These are phyloP conservation scores for Madurella fahalii DNA, from an alignment of 2,329 filamentous ascomycete genomes.

Conservation along the genomic window DNA sequence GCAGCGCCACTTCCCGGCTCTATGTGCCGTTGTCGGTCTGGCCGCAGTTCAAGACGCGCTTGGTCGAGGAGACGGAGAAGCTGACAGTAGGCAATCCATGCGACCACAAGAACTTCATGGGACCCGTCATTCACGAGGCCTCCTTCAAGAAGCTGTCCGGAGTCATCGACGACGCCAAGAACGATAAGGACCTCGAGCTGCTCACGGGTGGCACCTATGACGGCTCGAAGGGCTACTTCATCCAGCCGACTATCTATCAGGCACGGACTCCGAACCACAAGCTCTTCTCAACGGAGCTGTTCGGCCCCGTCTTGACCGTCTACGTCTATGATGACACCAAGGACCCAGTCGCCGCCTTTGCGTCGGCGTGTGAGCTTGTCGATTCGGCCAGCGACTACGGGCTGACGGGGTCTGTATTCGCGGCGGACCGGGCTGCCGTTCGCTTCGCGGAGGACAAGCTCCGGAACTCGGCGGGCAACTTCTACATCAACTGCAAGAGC, in stretches of 20 bases:
- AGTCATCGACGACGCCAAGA: slow-evolving; percentile 43
- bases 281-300: slow-evolving; percentile 45
- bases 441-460: slow-evolving; percentile 48
- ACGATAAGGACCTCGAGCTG: slow-evolving; percentile 40
- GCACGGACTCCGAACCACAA: slow-evolving; percentile 39
- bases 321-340: slow-evolving; percentile 47
- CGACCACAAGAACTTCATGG: slow-evolving; percentile 39
- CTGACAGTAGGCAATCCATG: slow-evolving; percentile 31
- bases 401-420: slow-evolving; percentile 49
- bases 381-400: slow-evolving; percentile 69
- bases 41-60: slow-evolving; percentile 37
- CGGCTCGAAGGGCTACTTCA: slow-evolving; percentile 39
- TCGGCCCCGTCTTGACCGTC: slow-evolving; percentile 43
- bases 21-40: slow-evolving; percentile 50
- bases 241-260: slow-evolving; percentile 45
- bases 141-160: slow-evolving; percentile 44
- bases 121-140: slow-evolving; percentile 46
- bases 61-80: slow-evolving; percentile 35
- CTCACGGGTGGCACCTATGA: slow-evolving; percentile 44
- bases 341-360: slow-evolving; percentile 39
- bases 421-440: slow-evolving; percentile 44
- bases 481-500: slow-evolving; percentile 57
- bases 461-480: slow-evolving; percentile 53
- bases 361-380: slow-evolving; percentile 56
- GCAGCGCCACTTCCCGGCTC: slow-evolving; percentile 47